Percentiles rank a stretch among this genome's conserved stretches.
Evolutionary conservation across 140 eudicot genomes (phyloP).

Genomic region (Ambrosia hybrid): DNA sequence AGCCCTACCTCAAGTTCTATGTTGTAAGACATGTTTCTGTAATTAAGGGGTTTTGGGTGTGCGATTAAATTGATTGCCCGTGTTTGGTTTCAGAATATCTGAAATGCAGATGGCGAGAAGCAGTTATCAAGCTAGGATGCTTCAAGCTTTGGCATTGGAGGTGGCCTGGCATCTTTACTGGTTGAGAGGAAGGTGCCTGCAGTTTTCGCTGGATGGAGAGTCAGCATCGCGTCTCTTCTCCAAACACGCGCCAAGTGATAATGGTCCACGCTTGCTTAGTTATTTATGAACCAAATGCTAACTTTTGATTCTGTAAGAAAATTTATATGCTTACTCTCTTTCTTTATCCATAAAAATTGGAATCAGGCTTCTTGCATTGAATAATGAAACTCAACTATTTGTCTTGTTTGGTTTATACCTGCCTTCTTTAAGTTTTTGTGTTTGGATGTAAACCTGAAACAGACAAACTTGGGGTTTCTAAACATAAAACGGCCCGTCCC

Average conservation of each 20-base stretch:
- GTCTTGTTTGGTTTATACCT: not conserved
- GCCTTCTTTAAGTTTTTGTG: not conserved
- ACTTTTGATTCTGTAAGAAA: slow-evolving; percentile 14
- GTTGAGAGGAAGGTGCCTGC: slow-evolving; percentile 41
- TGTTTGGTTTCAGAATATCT: slow-evolving; percentile 35
- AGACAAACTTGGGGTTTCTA: not conserved
- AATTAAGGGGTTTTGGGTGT: not conserved
- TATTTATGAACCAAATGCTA: not conserved
- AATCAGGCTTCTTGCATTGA: not conserved
- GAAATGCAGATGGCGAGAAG: slow-evolving; percentile 41
- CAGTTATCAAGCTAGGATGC: slow-evolving; percentile 35
- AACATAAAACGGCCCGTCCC: too few species aligned
- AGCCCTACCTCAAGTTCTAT: too few species aligned
- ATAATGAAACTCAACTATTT: not conserved
- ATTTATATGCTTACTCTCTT: not conserved
- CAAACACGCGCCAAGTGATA: slow-evolving; percentile 33
- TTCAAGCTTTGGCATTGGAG: slow-evolving; percentile 31
- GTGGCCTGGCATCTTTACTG: slow-evolving; percentile 49
- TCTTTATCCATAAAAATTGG: not conserved
- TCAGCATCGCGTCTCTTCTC: slow-evolving; percentile 39
- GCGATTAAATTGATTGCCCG: not conserved
- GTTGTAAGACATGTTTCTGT: too few species aligned
- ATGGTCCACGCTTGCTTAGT: not conserved
- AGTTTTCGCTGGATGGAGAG: slow-evolving; percentile 50
- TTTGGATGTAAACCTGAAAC: too few species aligned